Conservation (phyloP, 1,284 basidiomycete genomes). For the Mycena sp. region DNA sequence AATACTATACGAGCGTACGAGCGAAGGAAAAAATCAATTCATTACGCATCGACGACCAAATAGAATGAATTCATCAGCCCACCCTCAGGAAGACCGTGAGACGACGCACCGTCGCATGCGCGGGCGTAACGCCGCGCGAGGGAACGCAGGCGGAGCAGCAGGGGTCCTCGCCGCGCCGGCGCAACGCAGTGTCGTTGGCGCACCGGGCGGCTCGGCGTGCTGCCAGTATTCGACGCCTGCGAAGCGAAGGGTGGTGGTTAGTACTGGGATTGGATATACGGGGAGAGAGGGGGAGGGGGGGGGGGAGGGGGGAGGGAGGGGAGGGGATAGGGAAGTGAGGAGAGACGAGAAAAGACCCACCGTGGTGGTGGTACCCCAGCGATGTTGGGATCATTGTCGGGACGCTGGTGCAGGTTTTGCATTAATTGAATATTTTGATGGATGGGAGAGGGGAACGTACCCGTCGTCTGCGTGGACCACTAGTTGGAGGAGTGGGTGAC, state of each 20-base stretch:
- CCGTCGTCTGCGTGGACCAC: slow-evolving; percentile 58
- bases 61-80: not conserved
- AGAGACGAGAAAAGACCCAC: slow-evolving; percentile 28
- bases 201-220: slow-evolving; percentile 34
- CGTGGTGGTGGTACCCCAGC: slow-evolving; percentile 53
- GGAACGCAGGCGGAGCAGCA: slow-evolving; percentile 40
- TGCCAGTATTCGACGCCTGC: slow-evolving; percentile 45
- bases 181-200: slow-evolving; percentile 35
- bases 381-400: slow-evolving; percentile 39
- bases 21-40: no score
- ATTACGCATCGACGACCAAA: no score
- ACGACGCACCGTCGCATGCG: slow-evolving; percentile 38
- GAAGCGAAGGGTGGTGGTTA: not conserved
- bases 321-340: not conserved
- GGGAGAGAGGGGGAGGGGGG: not conserved
- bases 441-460: slow-evolving; percentile 33
- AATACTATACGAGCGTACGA: no score
- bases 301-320: not conserved
- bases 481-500: slow-evolving; percentile 40
- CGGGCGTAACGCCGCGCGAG: slow-evolving; percentile 36
- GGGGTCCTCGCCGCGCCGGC: slow-evolving; percentile 41
- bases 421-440: not conserved
- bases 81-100: not conserved
- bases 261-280: no score
- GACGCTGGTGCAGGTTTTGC: slow-evolving; percentile 32